Evolutionary conservation across 768 basidiomycete genomes (phyloP).

Genomic region (Tulasnella sp.): DNA sequence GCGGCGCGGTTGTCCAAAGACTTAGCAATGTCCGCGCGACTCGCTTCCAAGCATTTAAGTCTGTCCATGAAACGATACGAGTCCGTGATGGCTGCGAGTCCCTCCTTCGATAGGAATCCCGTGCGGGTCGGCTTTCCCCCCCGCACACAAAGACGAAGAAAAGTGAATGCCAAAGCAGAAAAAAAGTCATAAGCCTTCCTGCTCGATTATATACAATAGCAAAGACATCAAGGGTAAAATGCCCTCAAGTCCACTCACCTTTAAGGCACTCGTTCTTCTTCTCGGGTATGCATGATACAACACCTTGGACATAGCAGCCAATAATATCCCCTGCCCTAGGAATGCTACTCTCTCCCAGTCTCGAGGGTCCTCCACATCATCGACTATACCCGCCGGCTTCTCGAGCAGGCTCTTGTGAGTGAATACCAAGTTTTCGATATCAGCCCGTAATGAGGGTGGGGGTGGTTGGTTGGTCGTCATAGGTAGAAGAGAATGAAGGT

Average conservation of each 20-base stretch:
- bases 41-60: background rate
- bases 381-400: background rate
- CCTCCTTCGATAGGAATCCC: constrained; percentile 1
- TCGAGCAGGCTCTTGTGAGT: constrained; percentile 5
- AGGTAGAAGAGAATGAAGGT: background rate
- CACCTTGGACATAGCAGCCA: background rate
- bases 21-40: background rate
- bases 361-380: background rate
- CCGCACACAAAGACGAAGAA: background rate
- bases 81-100: constrained; percentile 13
- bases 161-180: too few relatives aligned
- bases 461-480: background rate
- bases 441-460: background rate
- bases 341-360: constrained; percentile 22
- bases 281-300: constrained; percentile 1
- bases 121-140: background rate
- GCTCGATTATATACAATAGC: too few relatives aligned
- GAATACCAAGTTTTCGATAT: constrained; percentile 13
- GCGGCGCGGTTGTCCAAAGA: constrained; percentile 4
- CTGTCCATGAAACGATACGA: background rate
- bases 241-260: background rate
- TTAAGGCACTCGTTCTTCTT: background rate
- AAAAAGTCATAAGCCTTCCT: too few relatives aligned
- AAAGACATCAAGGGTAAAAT: background rate
- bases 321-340: constrained; percentile 15